Evolutionary conservation across 345 rosid genomes (phyloP), one percentile per base, ranked within the genome.

Genomic region (Arabidopsis arenosa): DNA sequence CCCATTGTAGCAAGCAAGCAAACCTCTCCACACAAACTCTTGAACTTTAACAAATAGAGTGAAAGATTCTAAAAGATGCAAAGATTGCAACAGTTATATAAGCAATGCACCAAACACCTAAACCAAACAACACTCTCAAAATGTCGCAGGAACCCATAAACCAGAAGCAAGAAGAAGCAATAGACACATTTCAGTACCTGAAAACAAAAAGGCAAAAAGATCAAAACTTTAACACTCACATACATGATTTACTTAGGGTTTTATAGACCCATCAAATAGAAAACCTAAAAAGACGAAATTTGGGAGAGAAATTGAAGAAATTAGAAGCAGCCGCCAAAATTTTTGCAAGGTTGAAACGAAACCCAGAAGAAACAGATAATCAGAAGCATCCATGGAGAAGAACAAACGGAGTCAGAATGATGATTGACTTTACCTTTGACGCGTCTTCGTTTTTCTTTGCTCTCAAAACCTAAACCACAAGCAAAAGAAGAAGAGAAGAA

Each of bases 41-140:
- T 62, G 86, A 63, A 61, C 64, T 0, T 23, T 69, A 61, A 67
- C 86, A 89, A 40, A 92, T 28, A 32, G 84, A 85, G 61, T 75
- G 70, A 71, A 90, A 56, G 69, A 86, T 66, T 57, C 92, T 89
- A 70, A 90, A 72, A 9, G 88, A 89, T n/a, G 92, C 80, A 54
- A 90, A 65, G 69, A 94, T 53, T 15, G 93, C 93, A 36, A 84
- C 93, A 7, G 86, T 68, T 65, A 92, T 69, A 71, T 92, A 94
- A 14, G 96, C 98, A 53, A 86, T 65, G 63, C 91, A 94, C 98
- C 97, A 92, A 66, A 94, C 91, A 49, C 85, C 90, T 66, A 86
- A 73, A 43, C 90, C 85, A 18, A 87, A 84, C 72, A 92, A 72
- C 65, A 85, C 74, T 32, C 72, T 85, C 76, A 92, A 81, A 23